Conservation (phyloP, 2,329 filamentous ascomycete genomes). For the Tricladium varicosporioides region DNA sequence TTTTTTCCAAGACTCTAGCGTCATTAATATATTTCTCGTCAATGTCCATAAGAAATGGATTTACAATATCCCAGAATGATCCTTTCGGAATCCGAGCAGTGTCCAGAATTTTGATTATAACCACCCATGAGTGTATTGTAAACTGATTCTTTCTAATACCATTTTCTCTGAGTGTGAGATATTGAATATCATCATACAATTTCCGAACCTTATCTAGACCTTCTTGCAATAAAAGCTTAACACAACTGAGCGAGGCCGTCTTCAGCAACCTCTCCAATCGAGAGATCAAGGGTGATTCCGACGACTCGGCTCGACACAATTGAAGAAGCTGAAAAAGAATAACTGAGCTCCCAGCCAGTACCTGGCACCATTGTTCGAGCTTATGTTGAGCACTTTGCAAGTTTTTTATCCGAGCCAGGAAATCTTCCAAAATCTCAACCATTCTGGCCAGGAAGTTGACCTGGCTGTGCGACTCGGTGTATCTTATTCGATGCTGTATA, state of each 20-base stretch:
- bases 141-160: slow-evolving; percentile 50
- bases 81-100: slow-evolving; percentile 48
- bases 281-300: slow-evolving; percentile 24
- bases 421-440: slow-evolving; percentile 28
- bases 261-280: slow-evolving; percentile 50
- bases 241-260: slow-evolving; percentile 38
- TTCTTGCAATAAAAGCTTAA: slow-evolving; percentile 40
- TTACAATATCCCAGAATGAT: slow-evolving; percentile 60
- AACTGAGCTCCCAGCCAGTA: slow-evolving; percentile 31
- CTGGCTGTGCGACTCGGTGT: slow-evolving; percentile 14
- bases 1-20: slow-evolving; percentile 48
- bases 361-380: slow-evolving; percentile 13
- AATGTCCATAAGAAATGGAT: slow-evolving; percentile 41
- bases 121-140: slow-evolving; percentile 54
- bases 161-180: slow-evolving; percentile 44
- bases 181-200: slow-evolving; percentile 49
- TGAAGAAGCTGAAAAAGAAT: slow-evolving; percentile 40
- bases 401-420: slow-evolving; percentile 14
- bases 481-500: slow-evolving; percentile 27
- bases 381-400: neutral
- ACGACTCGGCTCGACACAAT: slow-evolving; percentile 37
- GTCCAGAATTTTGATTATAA: slow-evolving; percentile 53
- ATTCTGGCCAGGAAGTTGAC: slow-evolving; percentile 29
- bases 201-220: slow-evolving; percentile 44
- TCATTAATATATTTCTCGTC: slow-evolving; percentile 39